A percentile compares a stretch with the other conserved stretches of the same genome.
Conservation (phyloP, 306 rosid species). For the Vigna trinervia region DNA sequence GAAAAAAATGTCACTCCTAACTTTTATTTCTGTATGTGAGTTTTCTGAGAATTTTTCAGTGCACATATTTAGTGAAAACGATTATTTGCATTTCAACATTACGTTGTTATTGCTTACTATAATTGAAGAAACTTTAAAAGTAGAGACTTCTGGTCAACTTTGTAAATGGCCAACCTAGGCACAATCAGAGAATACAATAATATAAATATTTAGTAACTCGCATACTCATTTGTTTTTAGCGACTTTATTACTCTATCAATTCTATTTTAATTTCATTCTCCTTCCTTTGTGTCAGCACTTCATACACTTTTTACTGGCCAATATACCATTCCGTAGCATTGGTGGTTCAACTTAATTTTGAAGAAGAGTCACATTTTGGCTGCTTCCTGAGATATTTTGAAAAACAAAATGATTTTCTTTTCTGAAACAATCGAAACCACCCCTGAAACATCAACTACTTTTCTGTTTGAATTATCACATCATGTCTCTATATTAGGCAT, state of each 20-base stretch:
- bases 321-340: not conserved
- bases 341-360: conserved; percentile 16
- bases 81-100: conserved; percentile 25
- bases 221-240: not conserved
- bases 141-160: conserved; percentile 10
- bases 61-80: conserved; percentile 21
- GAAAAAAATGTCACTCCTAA: conserved; percentile 23
- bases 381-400: not conserved
- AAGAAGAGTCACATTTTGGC: not conserved
- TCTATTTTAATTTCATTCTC: conserved; percentile 28
- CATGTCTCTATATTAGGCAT: conserved; percentile 35
- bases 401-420: not conserved
- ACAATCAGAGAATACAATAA: conserved; percentile 8
- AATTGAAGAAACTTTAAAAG: conserved; percentile 35
- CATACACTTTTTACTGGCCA: not conserved
- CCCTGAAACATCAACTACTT: conserved; percentile 8
- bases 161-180: conserved; percentile 27
- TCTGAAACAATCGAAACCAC: not conserved
- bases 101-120: not conserved
- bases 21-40: conserved; percentile 35
- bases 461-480: conserved; percentile 14
- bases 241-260: conserved; percentile 13
- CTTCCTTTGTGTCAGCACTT: conserved; percentile 19
- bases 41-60: conserved; percentile 29
- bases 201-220: conserved; percentile 14